Evolutionary conservation across 2,329 filamentous ascomycete species (phyloP), one percentile per base, ranked within the genome.

Genomic region (Emmonsiellopsis sp.): DNA sequence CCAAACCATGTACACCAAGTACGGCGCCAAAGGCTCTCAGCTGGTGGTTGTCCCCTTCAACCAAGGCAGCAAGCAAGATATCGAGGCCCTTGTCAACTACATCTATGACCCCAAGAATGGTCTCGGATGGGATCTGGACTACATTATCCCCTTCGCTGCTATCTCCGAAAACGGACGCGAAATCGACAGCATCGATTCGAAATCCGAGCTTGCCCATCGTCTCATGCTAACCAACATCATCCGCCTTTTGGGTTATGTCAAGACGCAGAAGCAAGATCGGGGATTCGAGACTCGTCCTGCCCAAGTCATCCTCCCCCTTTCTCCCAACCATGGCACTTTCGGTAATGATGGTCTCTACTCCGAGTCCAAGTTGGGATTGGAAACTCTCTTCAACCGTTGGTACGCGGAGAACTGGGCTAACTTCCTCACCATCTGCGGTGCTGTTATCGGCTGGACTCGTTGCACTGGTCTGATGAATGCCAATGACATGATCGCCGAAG

Each of bases 1-100:
- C 75, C 93, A 98, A 74, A 85, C 89, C 54, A 97, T 98, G 87
- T 98, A 98, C 72, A 87, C 91, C 58, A 87, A 91, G 56, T 95
- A 87, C 65, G 93, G 93, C 65, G 88, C 89, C 56, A 87, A 89
- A 60, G 93, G 93, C 59, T 97, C 93, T 54, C 91, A 97, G 74
- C 85, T 98, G 53, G 89, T 98, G 42, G 93, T 98, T 53, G 94
- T 97, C 53, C 93, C 94, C 49, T 98, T 98, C 82, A 98, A 98
- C 73, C 91, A 96, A 71, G 93, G 92, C 59, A 97, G 92, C 77
- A 94, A 96, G 76, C 92, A 97, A 71, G 93, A 98, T 68, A 88
- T 96, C 37, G 89, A 97, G 70, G 90, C 90, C 46, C 80, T 98
- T 6, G 79, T 98, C 51, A 82, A 96, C 56, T 98, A 97, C 77